Evolutionary conservation across 2,329 filamentous ascomycete genomes (phyloP).

Genomic region (Incumbomyces delicatus): DNA sequence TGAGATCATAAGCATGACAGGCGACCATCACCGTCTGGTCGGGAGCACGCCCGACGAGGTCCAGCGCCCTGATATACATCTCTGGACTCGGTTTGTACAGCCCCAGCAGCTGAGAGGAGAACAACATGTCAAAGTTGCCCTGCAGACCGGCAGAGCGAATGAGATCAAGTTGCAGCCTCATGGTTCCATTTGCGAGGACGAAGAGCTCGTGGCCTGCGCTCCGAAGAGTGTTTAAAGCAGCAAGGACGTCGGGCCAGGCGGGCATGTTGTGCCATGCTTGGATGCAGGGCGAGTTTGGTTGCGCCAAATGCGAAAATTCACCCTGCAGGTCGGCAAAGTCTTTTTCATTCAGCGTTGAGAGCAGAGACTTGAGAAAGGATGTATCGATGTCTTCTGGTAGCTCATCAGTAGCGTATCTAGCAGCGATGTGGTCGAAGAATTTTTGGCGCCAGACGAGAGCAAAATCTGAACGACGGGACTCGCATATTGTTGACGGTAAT

Average conservation of each 20-base stretch:
- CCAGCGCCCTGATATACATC: slow-evolving; percentile 38
- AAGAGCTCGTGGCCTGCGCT: slow-evolving; percentile 34
- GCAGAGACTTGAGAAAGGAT: slow-evolving; percentile 37
- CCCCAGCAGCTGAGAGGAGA: slow-evolving; percentile 44
- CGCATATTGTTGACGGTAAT: slow-evolving; percentile 28
- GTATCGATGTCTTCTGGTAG: slow-evolving; percentile 43
- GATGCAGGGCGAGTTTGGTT: slow-evolving; percentile 18
- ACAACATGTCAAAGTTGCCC: slow-evolving; percentile 39
- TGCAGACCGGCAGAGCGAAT: slow-evolving; percentile 36
- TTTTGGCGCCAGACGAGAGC: slow-evolving; percentile 43
- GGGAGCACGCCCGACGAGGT: slow-evolving; percentile 35
- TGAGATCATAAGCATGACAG: slow-evolving; percentile 46
- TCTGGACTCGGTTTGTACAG: slow-evolving; percentile 40
- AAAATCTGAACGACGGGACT: slow-evolving; percentile 28
- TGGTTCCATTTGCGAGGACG: slow-evolving; percentile 47
- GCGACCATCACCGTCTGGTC: slow-evolving; percentile 46
- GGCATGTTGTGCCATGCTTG: slow-evolving; percentile 40
- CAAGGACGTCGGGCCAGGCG: slow-evolving; percentile 43
- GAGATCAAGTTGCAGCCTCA: slow-evolving; percentile 46
- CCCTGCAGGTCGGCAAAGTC: neutral
- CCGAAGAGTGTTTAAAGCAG: slow-evolving; percentile 33
- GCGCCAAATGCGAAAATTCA: neutral
- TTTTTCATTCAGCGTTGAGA: neutral
- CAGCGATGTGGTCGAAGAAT: slow-evolving; percentile 40
- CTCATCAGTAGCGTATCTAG: slow-evolving; percentile 27